Evolutionary conservation across 2,329 filamentous ascomycete genomes (phyloP).

Genomic region (Emmonsia crescens): DNA sequence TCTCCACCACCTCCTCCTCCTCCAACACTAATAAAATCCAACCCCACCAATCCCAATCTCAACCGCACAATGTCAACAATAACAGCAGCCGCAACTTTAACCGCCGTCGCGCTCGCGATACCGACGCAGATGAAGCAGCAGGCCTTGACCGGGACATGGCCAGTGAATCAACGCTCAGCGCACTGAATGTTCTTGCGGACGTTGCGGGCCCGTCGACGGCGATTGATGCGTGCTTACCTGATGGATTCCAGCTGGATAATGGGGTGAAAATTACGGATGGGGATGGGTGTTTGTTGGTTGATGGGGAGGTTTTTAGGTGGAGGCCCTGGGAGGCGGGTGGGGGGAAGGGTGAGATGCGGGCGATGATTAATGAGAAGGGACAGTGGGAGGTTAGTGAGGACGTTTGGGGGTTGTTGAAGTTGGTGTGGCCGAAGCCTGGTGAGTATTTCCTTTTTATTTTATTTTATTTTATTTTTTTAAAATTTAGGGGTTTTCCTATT

Average conservation of each 20-base stretch:
- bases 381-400: slow-evolving; percentile 66
- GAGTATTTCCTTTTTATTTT: slow-evolving; percentile 24
- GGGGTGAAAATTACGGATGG: slow-evolving; percentile 60
- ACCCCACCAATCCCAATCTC: background rate
- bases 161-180: slow-evolving; percentile 49
- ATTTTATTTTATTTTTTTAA: slow-evolving; percentile 1
- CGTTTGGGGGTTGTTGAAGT: slow-evolving; percentile 62
- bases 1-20: slow-evolving; percentile 24
- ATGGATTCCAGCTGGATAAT: slow-evolving; percentile 81
- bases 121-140: background rate
- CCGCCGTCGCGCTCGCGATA: slow-evolving; percentile 9
- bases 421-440: slow-evolving; percentile 87
- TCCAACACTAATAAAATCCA: background rate
- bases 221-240: slow-evolving; percentile 68
- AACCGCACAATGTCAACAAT: slow-evolving; percentile 1
- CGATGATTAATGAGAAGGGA: slow-evolving; percentile 61
- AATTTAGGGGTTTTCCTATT: too few relatives aligned
- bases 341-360: slow-evolving; percentile 29
- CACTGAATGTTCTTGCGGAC: slow-evolving; percentile 67
- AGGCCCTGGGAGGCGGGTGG: slow-evolving; percentile 57
- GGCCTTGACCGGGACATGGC: background rate
- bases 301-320: slow-evolving; percentile 84
- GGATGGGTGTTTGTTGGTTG: slow-evolving; percentile 65
- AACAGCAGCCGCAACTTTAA: slow-evolving; percentile 23
- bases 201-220: slow-evolving; percentile 68